phyloP scores from a whole-genome alignment of 2,329 filamentous ascomycete species.

The Achaetomium macrosporum region DNA sequence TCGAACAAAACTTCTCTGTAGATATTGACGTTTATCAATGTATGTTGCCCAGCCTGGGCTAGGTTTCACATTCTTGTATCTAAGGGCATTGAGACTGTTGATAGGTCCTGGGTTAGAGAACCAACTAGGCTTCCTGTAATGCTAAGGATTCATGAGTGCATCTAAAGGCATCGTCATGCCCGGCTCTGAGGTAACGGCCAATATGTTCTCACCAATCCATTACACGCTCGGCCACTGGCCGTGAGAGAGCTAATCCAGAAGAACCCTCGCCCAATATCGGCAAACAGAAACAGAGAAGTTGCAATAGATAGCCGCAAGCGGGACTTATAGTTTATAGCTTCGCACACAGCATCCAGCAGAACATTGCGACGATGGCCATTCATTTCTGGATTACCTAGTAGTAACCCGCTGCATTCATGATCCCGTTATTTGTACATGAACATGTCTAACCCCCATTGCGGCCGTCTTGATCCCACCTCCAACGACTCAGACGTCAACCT shows the following conservation, averaged over 20 bases:
- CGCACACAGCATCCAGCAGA: not conserved
- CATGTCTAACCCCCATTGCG: not conserved
- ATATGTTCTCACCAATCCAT: too few relatives aligned
- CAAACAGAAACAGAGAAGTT: too few relatives aligned
- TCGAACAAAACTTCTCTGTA: not conserved
- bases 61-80: not conserved
- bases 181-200: too few relatives aligned
- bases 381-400: conserved; percentile 1
- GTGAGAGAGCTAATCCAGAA: too few relatives aligned
- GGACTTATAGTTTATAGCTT: too few relatives aligned
- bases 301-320: too few relatives aligned
- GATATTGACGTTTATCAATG: not conserved
- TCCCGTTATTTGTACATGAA: conserved; percentile 7
- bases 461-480: not conserved
- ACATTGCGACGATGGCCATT: not conserved
- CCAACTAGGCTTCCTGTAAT: too few relatives aligned
- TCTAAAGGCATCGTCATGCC: too few relatives aligned
- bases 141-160: too few relatives aligned
- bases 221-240: too few relatives aligned
- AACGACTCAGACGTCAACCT: conserved; percentile 50
- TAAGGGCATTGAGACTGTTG: not conserved
- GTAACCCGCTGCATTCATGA: conserved; percentile 2
- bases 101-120: not conserved
- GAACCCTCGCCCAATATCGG: too few relatives aligned
- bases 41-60: not conserved